Evolutionary conservation across 768 basidiomycete species (phyloP).

Genomic region (Russula griseocarnosa): DNA sequence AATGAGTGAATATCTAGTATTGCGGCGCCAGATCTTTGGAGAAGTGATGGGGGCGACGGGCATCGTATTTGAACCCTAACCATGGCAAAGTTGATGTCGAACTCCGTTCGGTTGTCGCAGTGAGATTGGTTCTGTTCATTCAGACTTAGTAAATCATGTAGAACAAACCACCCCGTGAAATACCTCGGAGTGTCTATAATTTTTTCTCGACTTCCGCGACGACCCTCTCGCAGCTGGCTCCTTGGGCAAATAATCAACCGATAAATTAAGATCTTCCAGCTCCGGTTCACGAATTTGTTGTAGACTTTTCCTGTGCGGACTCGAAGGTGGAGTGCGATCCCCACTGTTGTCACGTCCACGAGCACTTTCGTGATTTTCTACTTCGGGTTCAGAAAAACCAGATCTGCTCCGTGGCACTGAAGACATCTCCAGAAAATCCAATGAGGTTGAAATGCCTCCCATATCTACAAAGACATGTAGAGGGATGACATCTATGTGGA

Average conservation of each 20-base stretch:
- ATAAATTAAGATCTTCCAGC: slow-evolving; percentile 56
- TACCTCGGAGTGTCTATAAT: background rate
- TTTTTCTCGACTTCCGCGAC: background rate
- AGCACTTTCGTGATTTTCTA: background rate
- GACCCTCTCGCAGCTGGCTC: slow-evolving; percentile 5
- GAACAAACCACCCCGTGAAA: background rate
- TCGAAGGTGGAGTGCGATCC: slow-evolving; percentile 18
- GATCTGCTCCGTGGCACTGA: slow-evolving; percentile 17
- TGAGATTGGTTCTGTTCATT: background rate
- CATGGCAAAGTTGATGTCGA: slow-evolving; percentile 47
- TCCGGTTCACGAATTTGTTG: slow-evolving; percentile 50
- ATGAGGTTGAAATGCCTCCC: slow-evolving; percentile 40
- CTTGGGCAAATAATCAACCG: slow-evolving; percentile 42
- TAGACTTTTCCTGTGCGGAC: slow-evolving; percentile 33
- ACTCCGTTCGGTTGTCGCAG: slow-evolving; percentile 6
- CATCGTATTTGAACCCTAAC: slow-evolving; percentile 67
- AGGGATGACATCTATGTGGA: slow-evolving; percentile 51
- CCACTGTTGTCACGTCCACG: background rate
- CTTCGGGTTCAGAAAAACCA: slow-evolving; percentile 8
- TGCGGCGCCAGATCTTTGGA: slow-evolving; percentile 63
- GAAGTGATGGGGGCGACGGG: slow-evolving; percentile 48
- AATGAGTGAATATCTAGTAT: slow-evolving; percentile 60
- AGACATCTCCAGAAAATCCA: slow-evolving; percentile 49
- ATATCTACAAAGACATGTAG: slow-evolving; percentile 79
- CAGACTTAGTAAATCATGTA: background rate